Base-by-base conservation (phyloP, 2,329 filamentous ascomycete genomes). In the Thelonectria blattea region DNA sequence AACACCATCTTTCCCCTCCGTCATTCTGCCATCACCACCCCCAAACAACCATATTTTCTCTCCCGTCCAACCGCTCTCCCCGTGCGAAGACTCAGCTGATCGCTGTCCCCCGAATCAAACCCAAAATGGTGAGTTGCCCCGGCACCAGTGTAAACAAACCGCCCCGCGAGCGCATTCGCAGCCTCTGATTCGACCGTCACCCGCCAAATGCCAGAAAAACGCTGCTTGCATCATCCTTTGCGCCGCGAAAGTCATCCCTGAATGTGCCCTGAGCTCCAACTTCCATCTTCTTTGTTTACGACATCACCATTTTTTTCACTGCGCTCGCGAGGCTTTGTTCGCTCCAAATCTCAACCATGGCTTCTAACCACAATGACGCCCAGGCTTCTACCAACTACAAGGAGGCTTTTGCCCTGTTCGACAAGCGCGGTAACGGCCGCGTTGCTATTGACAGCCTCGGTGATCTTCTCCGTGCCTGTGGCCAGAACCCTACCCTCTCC, bases 391-490 rank as follows among this genome's bases (percentile, higher is more conserved):
- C 94, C 83, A 98, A 99, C 90, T 99, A 98, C 92, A 98, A 98
- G 85, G 95, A 99, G 89, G 95, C 95, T 71, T 99, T 99, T 81
- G 93, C 93, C 73, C 91, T 99, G 78, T 99, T 98, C 85, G 95
- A 99, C 86, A 98, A 97, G 89, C 94, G 95, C 79, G 95, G 95
- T 76, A 96, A 92, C 76, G 93, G 94, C 75, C 93, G 93, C 72
- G 95, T 98, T 70, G 81, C 91, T 42, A 84, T 93, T 77, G 91
- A 94, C 68, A 90, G 89, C 66, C 87, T 99, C 58, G 95, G 95
- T 70, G 95, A 99, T 77, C 86, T 99, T 62, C 88, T 99, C 68
- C 91, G 95, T 75, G 95, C 95, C 56, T 99, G 95, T 77, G 95
- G 95, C 49, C 95, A 99, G 83, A 99, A 99, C 81, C 95, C 95